These are phyloP conservation scores for Eryngium alpinum DNA, from an alignment of 140 eudicot genomes.

Conservation along the genomic window DNA sequence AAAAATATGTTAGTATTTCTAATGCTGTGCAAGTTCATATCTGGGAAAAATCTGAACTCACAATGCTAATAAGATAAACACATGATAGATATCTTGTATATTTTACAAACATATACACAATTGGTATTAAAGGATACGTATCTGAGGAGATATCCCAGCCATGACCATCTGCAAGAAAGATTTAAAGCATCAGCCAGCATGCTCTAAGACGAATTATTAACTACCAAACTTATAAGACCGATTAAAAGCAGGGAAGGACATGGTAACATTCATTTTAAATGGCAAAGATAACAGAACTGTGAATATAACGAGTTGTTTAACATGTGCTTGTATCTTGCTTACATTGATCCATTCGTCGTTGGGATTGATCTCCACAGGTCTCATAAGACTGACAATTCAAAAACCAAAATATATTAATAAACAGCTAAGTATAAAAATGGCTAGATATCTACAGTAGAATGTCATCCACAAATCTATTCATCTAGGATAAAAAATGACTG, in stretches of 20 bases:
- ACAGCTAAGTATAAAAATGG: conserved; percentile 14
- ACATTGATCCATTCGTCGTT: conserved; percentile 92
- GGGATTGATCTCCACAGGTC: conserved; percentile 85
- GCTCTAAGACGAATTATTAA: conserved; percentile 14
- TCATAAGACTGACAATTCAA: conserved; percentile 73
- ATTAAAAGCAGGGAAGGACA: conserved; percentile 14
- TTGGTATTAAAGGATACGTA: conserved; percentile 56
- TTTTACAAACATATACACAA: background rate
- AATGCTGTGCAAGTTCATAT: background rate
- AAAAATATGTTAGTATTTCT: background rate
- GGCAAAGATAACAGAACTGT: background rate
- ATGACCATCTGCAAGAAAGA: conserved; percentile 60
- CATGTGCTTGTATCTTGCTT: conserved; percentile 38
- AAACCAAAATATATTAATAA: conserved; percentile 10
- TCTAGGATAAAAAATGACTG: background rate
- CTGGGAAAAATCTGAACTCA: background rate
- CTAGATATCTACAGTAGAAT: background rate
- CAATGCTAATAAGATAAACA: background rate
- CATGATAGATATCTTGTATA: background rate
- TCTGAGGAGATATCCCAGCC: conserved; percentile 90
- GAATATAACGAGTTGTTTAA: background rate
- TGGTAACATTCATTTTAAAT: background rate
- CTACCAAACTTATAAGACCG: conserved; percentile 1
- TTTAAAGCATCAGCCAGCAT: conserved; percentile 22
- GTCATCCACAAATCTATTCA: background rate